Base-by-base conservation (phyloP, 1,139 yeast genomes). In the Geotrichum cucujoidarum region DNA sequence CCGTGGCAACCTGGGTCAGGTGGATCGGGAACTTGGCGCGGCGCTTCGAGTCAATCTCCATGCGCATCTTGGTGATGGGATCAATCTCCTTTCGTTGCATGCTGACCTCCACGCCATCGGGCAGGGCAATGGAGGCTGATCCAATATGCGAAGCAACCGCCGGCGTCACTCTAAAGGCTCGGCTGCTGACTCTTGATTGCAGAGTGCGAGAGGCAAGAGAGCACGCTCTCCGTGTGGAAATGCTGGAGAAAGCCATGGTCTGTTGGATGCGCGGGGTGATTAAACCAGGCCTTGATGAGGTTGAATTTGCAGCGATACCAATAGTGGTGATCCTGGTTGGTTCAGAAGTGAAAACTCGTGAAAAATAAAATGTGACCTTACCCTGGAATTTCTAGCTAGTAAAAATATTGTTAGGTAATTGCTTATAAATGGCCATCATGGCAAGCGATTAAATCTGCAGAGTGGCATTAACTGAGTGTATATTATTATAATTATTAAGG, bases 1-100 rank as follows among this genome's bases (percentile, higher is more conserved):
- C 72, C n/a, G 77, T 75, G 36, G 86, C 75, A 47, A 75, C 72
- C 59, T 80, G 77, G 47, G 85, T 78, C 53, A 89, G 72, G 32
- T 68, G 69, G 55, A 83, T 71, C 4, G 76, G 73, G 32, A 24
- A 38, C 46, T 47, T 77, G 24, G 95, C 95, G 60, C 83, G 83
- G 57, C 86, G 59, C 50, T 55, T 50, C 20, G 56, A 51, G 46
- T 58, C 65, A 10, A 62, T 54, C 21, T 51, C 48, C 59, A 62
- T 59, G 17, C 65, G 58, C 33, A 60, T 53, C 39, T 44, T 44
- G n/a, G 65, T 76, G 60, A 86, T 81, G 32, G 76, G 69, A 58
- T 75, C 81, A 44, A 71, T 76, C 49, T 56, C 58, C 38, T 65
- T 60, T 16, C 69, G 59, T 37, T 64, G 60, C 13, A 79, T 51